Evolutionary conservation across 768 basidiomycete species (phyloP).

Genomic region (Pleurotus tuber-regium): DNA sequence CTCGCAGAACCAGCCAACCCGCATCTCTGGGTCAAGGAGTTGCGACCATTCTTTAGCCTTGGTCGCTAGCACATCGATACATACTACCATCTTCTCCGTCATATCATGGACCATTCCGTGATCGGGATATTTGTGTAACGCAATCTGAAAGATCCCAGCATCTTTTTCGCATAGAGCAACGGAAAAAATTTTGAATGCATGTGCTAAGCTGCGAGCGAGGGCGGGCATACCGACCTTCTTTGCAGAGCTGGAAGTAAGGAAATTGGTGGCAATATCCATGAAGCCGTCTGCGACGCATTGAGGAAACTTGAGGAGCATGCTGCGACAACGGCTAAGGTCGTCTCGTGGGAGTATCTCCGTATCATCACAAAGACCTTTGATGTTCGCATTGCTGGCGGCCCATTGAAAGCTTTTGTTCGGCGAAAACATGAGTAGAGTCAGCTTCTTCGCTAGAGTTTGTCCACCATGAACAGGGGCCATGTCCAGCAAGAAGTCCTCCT

Average conservation of each 20-base stretch:
- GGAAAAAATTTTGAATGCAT: not conserved
- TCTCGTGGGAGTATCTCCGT: not conserved
- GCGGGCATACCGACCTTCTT: not conserved
- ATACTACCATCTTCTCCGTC: not conserved
- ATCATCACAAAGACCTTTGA: not conserved
- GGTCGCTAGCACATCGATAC: no score
- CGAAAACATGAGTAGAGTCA: not conserved
- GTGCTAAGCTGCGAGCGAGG: not conserved
- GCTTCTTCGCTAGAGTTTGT: not conserved
- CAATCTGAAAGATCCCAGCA: not conserved
- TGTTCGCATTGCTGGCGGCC: not conserved
- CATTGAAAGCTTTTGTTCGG: not conserved
- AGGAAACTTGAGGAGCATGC: not conserved
- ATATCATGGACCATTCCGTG: not conserved
- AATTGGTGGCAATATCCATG: not conserved
- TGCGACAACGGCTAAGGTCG: not conserved
- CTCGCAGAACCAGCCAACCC: no score
- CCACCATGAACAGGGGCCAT: not conserved
- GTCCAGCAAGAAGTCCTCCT: not conserved
- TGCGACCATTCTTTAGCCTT: no score
- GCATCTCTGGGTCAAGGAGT: no score
- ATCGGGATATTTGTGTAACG: not conserved
- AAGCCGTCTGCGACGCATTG: not conserved
- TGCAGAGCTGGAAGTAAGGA: not conserved
- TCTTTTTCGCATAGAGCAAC: not conserved